Base-by-base conservation (phyloP, 2,329 filamentous ascomycete genomes). In the Ascochyta koolunga region DNA sequence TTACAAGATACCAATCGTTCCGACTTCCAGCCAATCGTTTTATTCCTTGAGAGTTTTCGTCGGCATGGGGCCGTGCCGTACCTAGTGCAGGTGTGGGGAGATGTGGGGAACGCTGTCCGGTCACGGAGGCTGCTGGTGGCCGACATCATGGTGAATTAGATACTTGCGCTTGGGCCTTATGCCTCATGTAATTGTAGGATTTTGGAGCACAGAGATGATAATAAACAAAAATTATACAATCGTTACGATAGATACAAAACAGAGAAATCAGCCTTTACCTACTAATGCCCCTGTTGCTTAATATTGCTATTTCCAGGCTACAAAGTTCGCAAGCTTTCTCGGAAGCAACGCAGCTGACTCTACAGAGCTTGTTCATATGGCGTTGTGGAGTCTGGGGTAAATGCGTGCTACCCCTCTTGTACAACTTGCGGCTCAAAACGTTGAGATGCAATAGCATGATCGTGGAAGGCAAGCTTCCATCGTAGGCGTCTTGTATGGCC, bases 11-110 rank as follows among this genome's bases (percentile, higher is more conserved):
- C 42, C 46, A 51, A 21, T 44, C 33, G 54, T 53, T 42, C 57
- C 61, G 59, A 61, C 59, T 57, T 57, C 25, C 39, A 39, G 52
- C 61, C 59, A 65, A 61, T 55, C 38, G 54, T 33, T 42, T 4
- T 42, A 18, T 54, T 32, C 11, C 35, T 41, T 41, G 32, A n/a
- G 37, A 19, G 18, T 13, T 32, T 25, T 42, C 25, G 22, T 19
- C 15, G 16, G 41, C 6, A 27, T 40, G 31, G 24, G 41, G 40
- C 29, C 18, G 31, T 35, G 40, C 10, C 6, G 29, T 24, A n/a
- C n/a, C n/a, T n/a, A 32, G 24, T 24, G 31, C 15, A 31, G 31
- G 4, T 50, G 40, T 24, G 35, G 18, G 6, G 35, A 25, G 39
- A 38, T 42, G 40, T 44, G 44, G 51, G 21, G 39, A 44, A 47